A percentile compares a stretch with the other conserved stretches of the same genome.
phyloP scores from a whole-genome alignment of 2,329 filamentous ascomycete species.

The Blastomyces parvus region DNA sequence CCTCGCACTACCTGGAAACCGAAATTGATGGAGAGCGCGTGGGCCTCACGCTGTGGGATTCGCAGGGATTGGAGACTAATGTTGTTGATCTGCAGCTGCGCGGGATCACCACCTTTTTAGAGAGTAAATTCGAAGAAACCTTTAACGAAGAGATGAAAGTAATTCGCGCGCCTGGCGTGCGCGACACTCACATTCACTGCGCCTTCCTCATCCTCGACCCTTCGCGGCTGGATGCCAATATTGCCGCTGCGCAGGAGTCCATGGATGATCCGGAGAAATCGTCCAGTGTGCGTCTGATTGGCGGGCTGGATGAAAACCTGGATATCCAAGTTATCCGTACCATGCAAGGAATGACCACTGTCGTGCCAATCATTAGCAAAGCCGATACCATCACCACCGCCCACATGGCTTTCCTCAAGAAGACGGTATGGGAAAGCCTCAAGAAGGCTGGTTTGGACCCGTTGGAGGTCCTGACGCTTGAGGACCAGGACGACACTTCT shows the following conservation, averaged over 20 bases:
- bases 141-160: conserved; percentile 98
- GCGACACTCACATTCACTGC: conserved; percentile 95
- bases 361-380: conserved; percentile 92
- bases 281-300: conserved; percentile 39
- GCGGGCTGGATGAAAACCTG: conserved; percentile 74
- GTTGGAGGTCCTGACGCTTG: conserved; percentile 72
- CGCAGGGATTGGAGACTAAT: conserved; percentile 86
- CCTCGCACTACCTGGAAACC: conserved; percentile 82
- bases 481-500: conserved; percentile 60
- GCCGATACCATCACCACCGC: conserved; percentile 92
- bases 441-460: conserved; percentile 81
- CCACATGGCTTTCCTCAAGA: conserved; percentile 89
- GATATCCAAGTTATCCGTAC: conserved; percentile 84
- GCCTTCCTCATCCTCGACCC: conserved; percentile 90
- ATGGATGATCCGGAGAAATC: conserved; percentile 47
- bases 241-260: conserved; percentile 54
- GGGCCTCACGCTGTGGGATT: conserved; percentile 93
- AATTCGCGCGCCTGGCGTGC: conserved; percentile 78
- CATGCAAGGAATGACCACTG: conserved; percentile 85
- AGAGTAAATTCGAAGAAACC: conserved; percentile 97
- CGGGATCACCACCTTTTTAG: conserved; percentile 83
- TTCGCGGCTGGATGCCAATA: conserved; percentile 70
- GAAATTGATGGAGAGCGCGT: conserved; percentile 88
- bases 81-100: conserved; percentile 89
- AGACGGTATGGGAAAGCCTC: conserved; percentile 77